Base-by-base conservation (phyloP, 108 stramenopile species). In the Fistulifera solaris region DNA sequence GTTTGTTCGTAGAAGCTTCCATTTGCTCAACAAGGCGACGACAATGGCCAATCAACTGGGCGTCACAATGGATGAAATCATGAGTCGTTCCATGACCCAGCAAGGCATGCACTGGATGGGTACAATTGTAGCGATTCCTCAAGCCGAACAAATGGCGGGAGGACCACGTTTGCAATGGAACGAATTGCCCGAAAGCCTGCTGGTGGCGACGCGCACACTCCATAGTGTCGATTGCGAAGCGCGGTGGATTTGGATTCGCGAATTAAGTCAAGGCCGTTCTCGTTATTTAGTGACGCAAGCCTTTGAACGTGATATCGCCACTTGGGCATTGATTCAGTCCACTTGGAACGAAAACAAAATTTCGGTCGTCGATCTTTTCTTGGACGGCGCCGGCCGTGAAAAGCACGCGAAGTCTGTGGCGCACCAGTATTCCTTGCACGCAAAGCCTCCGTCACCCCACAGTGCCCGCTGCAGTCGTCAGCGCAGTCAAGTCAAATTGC, bases 221-320 rank as follows among this genome's bases (percentile, higher is more conserved):
- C 19, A 27, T 19, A 2, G 24, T 52, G 22, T 24, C 5, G 24
- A 16, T 7, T 21, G n/a, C n/a, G 50, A 17, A 16, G 48, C 51
- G 22, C 67, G 67, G 22, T 73, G 72, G 72, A 73, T 69, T 27
- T 42, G 58, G 8, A 58, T 73, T 27, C 67, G 68, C 0, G 63
- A 69, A 47, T 61, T 58, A 1, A 19, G 44, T 12, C 40, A 56
- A 22, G 72, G 72, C 18, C 38, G 40, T 21, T 53, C 64, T 15
- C 58, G 68, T 14, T 73, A 59, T 40, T 69, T 68, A 27, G 63
- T 68, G n/a, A 62, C 68, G 23, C 67, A 54, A 7, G 42, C 58
- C 27, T 69, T 73, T 47, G 68, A 73, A 31, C 42, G 40, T 54
- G 64, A 73, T 53, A 54, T 73, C 27, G 60, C 38, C 19, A 15